Base-by-base conservation (phyloP, 2,329 filamentous ascomycete genomes). In the Orbilia javanica region DNA sequence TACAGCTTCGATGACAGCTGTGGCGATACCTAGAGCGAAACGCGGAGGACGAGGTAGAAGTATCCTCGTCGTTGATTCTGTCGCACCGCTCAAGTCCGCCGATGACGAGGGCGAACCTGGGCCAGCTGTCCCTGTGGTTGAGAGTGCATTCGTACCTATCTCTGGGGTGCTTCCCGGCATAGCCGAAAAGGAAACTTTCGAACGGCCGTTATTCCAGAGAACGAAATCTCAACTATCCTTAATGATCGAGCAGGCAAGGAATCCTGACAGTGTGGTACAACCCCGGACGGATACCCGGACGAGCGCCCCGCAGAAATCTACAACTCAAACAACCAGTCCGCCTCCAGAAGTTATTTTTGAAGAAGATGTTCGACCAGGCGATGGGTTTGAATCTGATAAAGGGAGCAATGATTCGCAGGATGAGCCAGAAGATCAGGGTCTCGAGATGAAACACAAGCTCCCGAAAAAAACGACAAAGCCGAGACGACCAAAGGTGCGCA, bases 191-290 rank as follows among this genome's bases (percentile, higher is more conserved):
- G 79, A 79, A 68, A 62, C 68, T 36, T 79, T 80, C 34, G 80
- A 81, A 34, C 66, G 74, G 25, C 68, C 80, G 39, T 10, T 67
- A 27, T 76, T 81, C 18, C 79, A 80, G 48, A 80, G 80, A 42
- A 80, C 76, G 22, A 81, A 81, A 31, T 80, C 80, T 7, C 79
- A 81, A 65, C 57, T 81, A 50, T 80, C 80, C 22, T 48, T 81
- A 4, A 68, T 81, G 72, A 80, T 81, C 39, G 80, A 80, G 22
- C 53, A 79, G 31, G 69, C 75, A 25, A 52, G 67, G 13, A 55
- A 72, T 46, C 22, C 66, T 15, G 60, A 67, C 22, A 53, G 74
- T 11, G 67, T 15, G 1, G 18, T 46, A 48, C 4, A 60, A 11
- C 48, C 62, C n/a, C 55, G 71, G 42, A 7, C 52, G n/a, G n/a